Evolutionary conservation across 345 rosid genomes (phyloP), one percentile per base, ranked within the genome.

Genomic region (Eucalyptus polyanthemos): DNA sequence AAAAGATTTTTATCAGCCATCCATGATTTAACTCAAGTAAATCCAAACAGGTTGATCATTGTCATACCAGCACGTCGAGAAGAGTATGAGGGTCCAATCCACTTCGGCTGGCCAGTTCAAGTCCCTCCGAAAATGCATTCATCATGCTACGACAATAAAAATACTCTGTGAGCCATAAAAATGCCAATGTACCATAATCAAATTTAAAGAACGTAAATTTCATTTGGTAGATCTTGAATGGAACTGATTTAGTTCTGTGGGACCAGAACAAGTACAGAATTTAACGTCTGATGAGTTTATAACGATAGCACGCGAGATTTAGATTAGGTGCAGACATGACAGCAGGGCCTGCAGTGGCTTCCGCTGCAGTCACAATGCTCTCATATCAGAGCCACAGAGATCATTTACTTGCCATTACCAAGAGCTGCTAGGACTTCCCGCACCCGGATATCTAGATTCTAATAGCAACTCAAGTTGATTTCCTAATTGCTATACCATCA

Each of bases 111-210:
- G 99, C 95, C 91, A 97, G 93, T 58, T 93, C 98, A 86, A 98
- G 95, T 86, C 99, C 99, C 92, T 98, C 98, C 1, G 99, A 97
- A 89, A 97, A 98, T 21, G 99, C 94, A 25, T 94, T 96, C 99
- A 98, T 95, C 99, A 98, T 88, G 88, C 98, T 97, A 93, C 72
- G 49, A 62, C 88, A 27, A 86, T 85, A 53, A 53, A 34, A 24
- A 67, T 58, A 40, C 29, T 44, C 60, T 31, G 14, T 76, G 47
- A 72, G 83, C 83, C 14, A 6, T 37, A 72, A 31, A 31, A 31
- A 69, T 69, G 80, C 80, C 80, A 69, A 69, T 34, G 44, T 9
- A 34, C 80, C 11, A 17, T 3, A 69, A 69, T 7, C 44, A 69
- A 69, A 69, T 40, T 69, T 15, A 34, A 69, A 69, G 80, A 69